A percentile compares a stretch with the other conserved stretches of the same genome.
These are phyloP conservation scores for Obelidium mucronatum DNA, from an alignment of 192 early-diverging fungal species.

Conservation along the genomic window DNA sequence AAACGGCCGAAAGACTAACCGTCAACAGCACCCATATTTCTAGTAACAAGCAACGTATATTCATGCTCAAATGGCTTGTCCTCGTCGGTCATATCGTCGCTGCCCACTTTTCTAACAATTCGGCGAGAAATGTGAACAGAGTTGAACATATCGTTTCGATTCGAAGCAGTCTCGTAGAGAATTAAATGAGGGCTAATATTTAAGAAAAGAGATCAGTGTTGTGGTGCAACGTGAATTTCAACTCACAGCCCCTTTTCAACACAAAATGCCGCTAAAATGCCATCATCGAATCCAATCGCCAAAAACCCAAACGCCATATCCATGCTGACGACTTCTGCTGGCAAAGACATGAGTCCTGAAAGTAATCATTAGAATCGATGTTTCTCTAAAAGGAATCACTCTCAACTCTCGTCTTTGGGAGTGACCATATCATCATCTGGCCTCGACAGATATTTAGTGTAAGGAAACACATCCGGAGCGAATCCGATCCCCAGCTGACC, in stretches of 20 bases:
- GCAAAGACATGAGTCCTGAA: slow-evolving; percentile 11
- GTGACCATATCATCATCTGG: background rate
- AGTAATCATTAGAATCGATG: background rate
- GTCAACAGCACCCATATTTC: slow-evolving; percentile 21
- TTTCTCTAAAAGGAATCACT: background rate
- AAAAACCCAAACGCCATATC: slow-evolving; percentile 30
- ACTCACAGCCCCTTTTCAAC: background rate
- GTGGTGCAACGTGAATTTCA: background rate
- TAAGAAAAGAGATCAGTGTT: background rate
- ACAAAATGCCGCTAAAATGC: slow-evolving; percentile 12
- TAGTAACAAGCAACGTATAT: slow-evolving; percentile 16
- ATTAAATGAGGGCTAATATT: background rate
- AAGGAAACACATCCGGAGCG: slow-evolving; percentile 25
- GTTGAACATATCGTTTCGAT: slow-evolving; percentile 28
- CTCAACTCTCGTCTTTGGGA: background rate
- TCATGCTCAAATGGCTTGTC: slow-evolving; percentile 12
- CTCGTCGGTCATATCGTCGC: background rate
- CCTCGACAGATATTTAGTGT: slow-evolving; percentile 7
- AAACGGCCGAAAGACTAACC: background rate
- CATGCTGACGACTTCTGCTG: slow-evolving; percentile 25
- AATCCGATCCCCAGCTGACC: background rate
- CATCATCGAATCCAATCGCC: slow-evolving; percentile 30
- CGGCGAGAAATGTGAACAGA: slow-evolving; percentile 19
- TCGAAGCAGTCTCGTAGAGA: background rate
- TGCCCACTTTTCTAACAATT: background rate